Evolutionary conservation across 805 yeast genomes (phyloP).

Genomic region (Candida argentea): DNA sequence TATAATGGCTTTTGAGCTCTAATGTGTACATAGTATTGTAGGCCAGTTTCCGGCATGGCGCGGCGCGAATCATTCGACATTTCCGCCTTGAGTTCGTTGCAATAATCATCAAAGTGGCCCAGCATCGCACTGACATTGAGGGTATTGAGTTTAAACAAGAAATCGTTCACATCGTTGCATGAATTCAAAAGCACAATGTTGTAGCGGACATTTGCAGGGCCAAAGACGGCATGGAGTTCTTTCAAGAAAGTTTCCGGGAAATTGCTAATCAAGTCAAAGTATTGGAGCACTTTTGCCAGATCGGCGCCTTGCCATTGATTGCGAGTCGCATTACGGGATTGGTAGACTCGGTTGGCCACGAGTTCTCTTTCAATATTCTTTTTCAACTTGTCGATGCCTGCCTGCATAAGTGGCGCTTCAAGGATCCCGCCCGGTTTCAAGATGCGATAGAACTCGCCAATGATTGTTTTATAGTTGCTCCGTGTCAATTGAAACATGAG

Average conservation of each 20-base stretch:
- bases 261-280: slow-evolving; percentile 16
- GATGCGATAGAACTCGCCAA: slow-evolving; percentile 25
- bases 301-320: slow-evolving; percentile 5
- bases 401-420: slow-evolving; percentile 18
- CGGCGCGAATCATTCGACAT: slow-evolving; percentile 6
- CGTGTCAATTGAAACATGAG: slow-evolving; percentile 21
- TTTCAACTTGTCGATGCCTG: slow-evolving; percentile 6
- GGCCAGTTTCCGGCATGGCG: no score
- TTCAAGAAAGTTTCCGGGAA: slow-evolving; percentile 13
- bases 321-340: neutral
- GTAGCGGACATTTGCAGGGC: slow-evolving; percentile 22
- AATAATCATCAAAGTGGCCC: slow-evolving; percentile 21
- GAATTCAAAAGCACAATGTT: slow-evolving; percentile 19
- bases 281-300: no score
- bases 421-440: slow-evolving; percentile 25
- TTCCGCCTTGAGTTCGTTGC: slow-evolving; percentile 7
- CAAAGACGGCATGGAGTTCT: slow-evolving; percentile 19
- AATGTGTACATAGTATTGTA: slow-evolving; percentile 17
- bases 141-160: slow-evolving; percentile 18
- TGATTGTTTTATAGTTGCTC: slow-evolving; percentile 13
- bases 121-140: slow-evolving; percentile 22
- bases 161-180: slow-evolving; percentile 20
- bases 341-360: neutral
- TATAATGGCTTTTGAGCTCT: slow-evolving; percentile 12
- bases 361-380: slow-evolving; percentile 3